A percentile compares a stretch with the other conserved stretches of the same genome.
phyloP scores from a whole-genome alignment of 2,329 filamentous ascomycete genomes.

The Didymella pinodella region DNA sequence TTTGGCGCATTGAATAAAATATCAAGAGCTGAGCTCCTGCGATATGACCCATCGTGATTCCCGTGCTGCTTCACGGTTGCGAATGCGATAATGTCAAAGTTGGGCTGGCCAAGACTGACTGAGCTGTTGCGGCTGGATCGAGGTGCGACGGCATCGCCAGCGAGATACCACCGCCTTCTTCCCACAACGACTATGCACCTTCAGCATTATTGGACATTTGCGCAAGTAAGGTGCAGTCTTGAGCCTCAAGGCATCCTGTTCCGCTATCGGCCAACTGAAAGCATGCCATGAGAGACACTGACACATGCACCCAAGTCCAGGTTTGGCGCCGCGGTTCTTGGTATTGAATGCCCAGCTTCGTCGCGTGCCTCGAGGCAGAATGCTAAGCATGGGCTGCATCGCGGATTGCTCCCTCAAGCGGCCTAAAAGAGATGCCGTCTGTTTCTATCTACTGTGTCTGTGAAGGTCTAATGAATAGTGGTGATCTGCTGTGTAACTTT shows the following conservation, averaged over 20 bases:
- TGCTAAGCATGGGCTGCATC: background rate
- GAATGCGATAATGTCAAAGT: background rate
- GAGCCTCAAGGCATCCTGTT: background rate
- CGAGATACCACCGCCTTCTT: background rate
- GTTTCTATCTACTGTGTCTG: background rate
- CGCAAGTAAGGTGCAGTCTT: background rate
- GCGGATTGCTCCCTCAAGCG: background rate
- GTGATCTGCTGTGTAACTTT: background rate
- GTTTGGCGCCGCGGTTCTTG: conserved; percentile 9
- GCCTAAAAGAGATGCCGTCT: background rate
- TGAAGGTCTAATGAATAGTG: background rate
- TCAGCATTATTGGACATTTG: background rate
- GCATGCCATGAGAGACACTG: background rate
- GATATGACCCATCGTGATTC: no score
- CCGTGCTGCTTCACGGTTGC: no score
- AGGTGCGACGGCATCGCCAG: background rate
- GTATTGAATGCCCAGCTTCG: conserved; percentile 13
- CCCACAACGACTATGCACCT: background rate
- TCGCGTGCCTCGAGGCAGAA: conserved; percentile 3
- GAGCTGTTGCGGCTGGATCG: background rate
- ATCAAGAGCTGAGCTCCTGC: background rate
- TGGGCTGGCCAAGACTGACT: conserved; percentile 3
- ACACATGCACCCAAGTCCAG: conserved; percentile 1
- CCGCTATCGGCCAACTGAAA: conserved; percentile 4
- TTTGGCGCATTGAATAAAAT: no score